phyloP scores from a whole-genome alignment of 345 rosid genomes.

The Hibiscus trionum region DNA sequence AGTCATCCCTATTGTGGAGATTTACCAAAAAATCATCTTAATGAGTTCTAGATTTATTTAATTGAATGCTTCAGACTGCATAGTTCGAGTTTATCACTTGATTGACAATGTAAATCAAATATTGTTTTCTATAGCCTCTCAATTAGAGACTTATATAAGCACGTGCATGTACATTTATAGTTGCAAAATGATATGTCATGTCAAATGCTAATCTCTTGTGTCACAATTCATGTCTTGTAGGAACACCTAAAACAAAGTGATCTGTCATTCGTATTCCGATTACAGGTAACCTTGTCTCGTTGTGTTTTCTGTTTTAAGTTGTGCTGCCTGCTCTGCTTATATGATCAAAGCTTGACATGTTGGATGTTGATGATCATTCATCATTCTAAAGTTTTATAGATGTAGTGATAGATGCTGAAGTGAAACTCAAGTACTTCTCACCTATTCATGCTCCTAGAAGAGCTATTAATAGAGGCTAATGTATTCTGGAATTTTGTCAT shows the following conservation, averaged over 20 bases:
- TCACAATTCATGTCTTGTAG: slow-evolving; percentile 37
- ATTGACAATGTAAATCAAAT: not conserved
- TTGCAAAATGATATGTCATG: not conserved
- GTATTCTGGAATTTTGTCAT: not conserved
- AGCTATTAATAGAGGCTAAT: slow-evolving; percentile 3
- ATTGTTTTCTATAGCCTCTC: not conserved
- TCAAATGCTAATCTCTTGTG: slow-evolving; percentile 12
- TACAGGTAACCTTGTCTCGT: slow-evolving; percentile 52
- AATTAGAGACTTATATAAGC: not conserved
- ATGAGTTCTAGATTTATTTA: not conserved
- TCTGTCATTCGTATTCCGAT: slow-evolving; percentile 77
- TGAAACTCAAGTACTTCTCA: not conserved
- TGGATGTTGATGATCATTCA: not conserved
- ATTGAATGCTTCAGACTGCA: not conserved
- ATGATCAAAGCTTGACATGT: not conserved
- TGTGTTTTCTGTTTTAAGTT: not conserved
- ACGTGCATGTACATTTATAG: not conserved
- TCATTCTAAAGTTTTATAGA: not conserved
- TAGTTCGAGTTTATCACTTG: not conserved
- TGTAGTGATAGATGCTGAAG: not conserved
- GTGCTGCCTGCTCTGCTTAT: not conserved
- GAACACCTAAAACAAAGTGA: slow-evolving; percentile 90
- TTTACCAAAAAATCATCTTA: not conserved
- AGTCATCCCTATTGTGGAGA: not conserved
- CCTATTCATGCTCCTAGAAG: not conserved